Percentiles rank a stretch among this genome's conserved stretches.
These are phyloP conservation scores for Monascus purpureus DNA, from an alignment of 495 filamentous ascomycete genomes.

Conservation along the genomic window DNA sequence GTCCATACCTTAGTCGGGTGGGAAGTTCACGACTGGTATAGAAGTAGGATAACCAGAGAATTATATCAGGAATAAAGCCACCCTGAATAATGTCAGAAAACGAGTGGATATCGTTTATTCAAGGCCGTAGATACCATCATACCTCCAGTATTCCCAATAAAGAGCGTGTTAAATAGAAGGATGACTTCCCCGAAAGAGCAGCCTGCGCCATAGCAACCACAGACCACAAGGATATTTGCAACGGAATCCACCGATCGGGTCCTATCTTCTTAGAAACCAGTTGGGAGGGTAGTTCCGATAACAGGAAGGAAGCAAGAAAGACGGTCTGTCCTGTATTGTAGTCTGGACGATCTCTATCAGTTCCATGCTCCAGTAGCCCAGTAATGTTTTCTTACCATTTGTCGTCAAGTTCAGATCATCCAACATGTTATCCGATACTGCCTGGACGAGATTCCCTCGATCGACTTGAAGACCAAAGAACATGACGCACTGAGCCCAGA, in stretches of 20 bases:
- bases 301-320: conserved; percentile 38
- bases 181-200: conserved; percentile 38
- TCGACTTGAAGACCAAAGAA: conserved; percentile 47
- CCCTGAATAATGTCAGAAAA: no score
- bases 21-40: conserved; percentile 49
- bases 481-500: conserved; percentile 19
- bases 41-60: conserved; percentile 58
- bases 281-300: conserved; percentile 54
- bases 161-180: conserved; percentile 47
- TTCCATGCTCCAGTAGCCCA: no score
- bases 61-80: conserved; percentile 39
- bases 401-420: conserved; percentile 38
- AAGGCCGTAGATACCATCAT: neutral
- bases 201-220: conserved; percentile 51
- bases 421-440: conserved; percentile 41
- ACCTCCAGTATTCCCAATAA: conserved; percentile 49
- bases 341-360: conserved; percentile 37
- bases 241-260: conserved; percentile 66
- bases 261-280: conserved; percentile 53
- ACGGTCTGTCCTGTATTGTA: conserved; percentile 16
- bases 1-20: conserved; percentile 41
- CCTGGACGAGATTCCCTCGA: conserved; percentile 40
- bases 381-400: conserved; percentile 36
- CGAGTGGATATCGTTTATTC: no score
- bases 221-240: conserved; percentile 62